Evolutionary conservation across 768 basidiomycete genomes (phyloP), one percentile per base, ranked within the genome.

Genomic region (Leccinum ochraceum): DNA sequence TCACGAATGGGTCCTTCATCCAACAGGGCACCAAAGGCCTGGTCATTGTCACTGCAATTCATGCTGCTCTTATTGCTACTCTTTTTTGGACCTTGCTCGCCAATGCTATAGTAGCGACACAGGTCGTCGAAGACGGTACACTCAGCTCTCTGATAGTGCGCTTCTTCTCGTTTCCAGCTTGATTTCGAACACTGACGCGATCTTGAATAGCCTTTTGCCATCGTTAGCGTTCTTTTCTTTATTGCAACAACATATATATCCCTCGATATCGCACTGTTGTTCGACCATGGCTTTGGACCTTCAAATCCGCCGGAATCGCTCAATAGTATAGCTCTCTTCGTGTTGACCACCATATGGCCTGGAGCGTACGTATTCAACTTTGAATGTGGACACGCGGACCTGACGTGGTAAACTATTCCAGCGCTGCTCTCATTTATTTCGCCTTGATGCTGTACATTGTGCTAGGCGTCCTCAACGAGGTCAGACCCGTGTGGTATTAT

Each of bases 81-180:
- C 75, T 94, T 4, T 95, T 94, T 71, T 94, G 93, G 90, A 68
- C 82, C 7, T 76, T 94, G 63, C 77, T 92, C 56, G 91, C 81
- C 34, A 93, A 91, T 74, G 90, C 81, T 9, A 75, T 93, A 60
- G 82, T 94, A 22, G 86, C 88, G 37, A 91, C 89, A n/a, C 96
- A 98, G 75, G 71, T 95, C 53, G 90, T 98, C 57, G 96, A 98
- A 72, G 96, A 92, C 68, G 96, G 94, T 6, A 92, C 92, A 0
- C 76, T 87, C 36, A 83, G 83, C 65, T 84, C 87, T 60, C 62
- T 91, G 53, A 76, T 89, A 57, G 89, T 91, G 57, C 66, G 83
- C 83, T 52, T 28, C 16, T 62, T 28, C 54, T 58, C 26, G 39
- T 50, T 59, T 30, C 22, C 30, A 30, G 9, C 22, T 13, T 26